Evolutionary conservation across 306 rosid species (phyloP), one percentile per base, ranked within the genome.

Genomic region (Astragalus glycyphyllos): DNA sequence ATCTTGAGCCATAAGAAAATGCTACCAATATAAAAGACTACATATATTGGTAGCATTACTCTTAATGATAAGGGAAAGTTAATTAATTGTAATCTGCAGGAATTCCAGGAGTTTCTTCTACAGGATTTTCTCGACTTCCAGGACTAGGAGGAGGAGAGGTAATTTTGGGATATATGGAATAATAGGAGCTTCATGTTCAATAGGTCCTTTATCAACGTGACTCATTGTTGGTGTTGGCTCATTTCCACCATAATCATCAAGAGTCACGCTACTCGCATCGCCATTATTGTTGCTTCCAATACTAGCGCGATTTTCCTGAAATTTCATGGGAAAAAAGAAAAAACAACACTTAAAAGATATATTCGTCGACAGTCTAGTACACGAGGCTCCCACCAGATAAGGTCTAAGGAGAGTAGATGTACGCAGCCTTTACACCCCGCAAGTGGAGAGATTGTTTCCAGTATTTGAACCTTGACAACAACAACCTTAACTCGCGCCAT

Each of bases 141-240:
- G 29, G 82, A 59, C 5, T n/a, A 9, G 89, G 89, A 66, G 90
- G 89, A 0, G 92, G 54, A n/a, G n/a, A 51, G 91, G 58, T 49
- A 94, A 88, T 70, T 72, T 85, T 35, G 98, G 98, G 42, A 93
- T 81, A 73, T 44, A 84, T 13, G 97, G 97, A 29, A 29, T 83
- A 29, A 85, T 31, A 57, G 97, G 97, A 34, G 87, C n/a, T 20
- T 90, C 88, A 44, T 93, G 97, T 79, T 93, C 85, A 32, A 88
- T 88, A 9, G 97, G 96, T 65, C 82, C 92, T 1, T 88, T 81
- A 51, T 75, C 74, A 8, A 84, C 0, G 11, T 84, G 63, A 8
- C 82, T 72, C 76, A 79, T 78, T 45, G 85, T 75, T 47, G 96
- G 98, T 38, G 49, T 64, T 56, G 97, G 97, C 80, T 88, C 88